Evolutionary conservation across 305 asterid species (phyloP).

Genomic region (Stenogyne calaminthoides): DNA sequence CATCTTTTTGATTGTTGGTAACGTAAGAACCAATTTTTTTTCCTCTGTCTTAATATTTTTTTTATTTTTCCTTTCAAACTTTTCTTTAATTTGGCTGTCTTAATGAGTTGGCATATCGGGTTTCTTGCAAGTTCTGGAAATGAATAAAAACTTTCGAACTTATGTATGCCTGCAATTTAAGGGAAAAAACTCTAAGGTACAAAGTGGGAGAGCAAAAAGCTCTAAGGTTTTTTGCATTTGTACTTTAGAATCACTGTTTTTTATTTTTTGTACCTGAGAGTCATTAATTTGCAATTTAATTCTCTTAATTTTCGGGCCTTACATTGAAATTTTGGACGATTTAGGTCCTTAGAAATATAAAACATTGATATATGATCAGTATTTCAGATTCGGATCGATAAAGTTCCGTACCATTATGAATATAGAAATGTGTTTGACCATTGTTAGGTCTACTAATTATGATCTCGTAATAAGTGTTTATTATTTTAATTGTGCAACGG

Average conservation of each 20-base stretch:
- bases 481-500: not conserved
- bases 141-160: not conserved
- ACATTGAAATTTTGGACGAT: too few relatives aligned
- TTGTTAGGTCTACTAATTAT: not conserved
- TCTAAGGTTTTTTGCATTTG: too few relatives aligned
- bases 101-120: not conserved
- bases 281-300: too few relatives aligned
- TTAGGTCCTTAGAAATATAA: too few relatives aligned
- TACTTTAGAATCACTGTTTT: too few relatives aligned
- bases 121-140: not conserved
- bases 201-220: too few relatives aligned
- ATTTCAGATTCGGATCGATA: not conserved
- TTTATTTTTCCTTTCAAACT: too few relatives aligned
- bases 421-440: not conserved
- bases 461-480: not conserved
- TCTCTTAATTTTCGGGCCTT: too few relatives aligned
- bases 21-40: conserved; percentile 1
- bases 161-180: too few relatives aligned
- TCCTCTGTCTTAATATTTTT: too few relatives aligned
- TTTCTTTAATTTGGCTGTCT: conserved; percentile 7
- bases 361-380: not conserved
- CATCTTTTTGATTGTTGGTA: not conserved
- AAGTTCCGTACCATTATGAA: not conserved
- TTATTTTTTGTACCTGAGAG: too few relatives aligned
- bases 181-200: too few relatives aligned